phyloP scores from a whole-genome alignment of 805 yeast species.

The Saturnispora ahearnii region DNA sequence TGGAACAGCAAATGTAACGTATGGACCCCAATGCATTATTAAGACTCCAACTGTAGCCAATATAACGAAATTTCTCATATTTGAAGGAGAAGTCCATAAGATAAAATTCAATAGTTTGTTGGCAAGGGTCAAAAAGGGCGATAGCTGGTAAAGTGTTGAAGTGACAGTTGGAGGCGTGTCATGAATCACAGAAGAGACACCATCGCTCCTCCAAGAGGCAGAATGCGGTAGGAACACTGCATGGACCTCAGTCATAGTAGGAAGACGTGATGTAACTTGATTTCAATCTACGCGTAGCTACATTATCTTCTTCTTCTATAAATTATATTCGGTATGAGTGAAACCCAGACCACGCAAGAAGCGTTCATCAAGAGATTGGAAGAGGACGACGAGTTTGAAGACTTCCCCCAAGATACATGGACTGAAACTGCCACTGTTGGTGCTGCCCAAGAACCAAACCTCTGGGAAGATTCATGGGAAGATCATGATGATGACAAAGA shows the following conservation, averaged over 20 bases:
- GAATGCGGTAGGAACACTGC: background rate
- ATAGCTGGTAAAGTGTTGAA: slow-evolving; percentile 37
- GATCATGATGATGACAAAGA: slow-evolving; percentile 83
- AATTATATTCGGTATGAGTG: background rate
- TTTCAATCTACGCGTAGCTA: background rate
- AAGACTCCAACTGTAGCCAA: slow-evolving; percentile 32
- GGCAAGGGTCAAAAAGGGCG: slow-evolving; percentile 38
- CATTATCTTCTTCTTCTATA: background rate
- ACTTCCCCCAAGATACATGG: slow-evolving; percentile 90
- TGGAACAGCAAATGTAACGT: slow-evolving; percentile 33
- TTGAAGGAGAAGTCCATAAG: slow-evolving; percentile 49
- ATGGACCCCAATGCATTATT: slow-evolving; percentile 35
- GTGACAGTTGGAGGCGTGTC: slow-evolving; percentile 35
- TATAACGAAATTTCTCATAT: slow-evolving; percentile 37
- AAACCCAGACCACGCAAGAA: slow-evolving; percentile 5
- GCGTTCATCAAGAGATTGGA: slow-evolving; percentile 62
- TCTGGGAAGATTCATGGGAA: slow-evolving; percentile 98
- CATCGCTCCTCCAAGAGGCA: background rate
- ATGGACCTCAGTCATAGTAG: background rate
- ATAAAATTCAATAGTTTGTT: slow-evolving; percentile 37
- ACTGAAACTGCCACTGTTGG: slow-evolving; percentile 45
- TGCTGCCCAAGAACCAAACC: slow-evolving; percentile 43
- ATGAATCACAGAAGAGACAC: slow-evolving; percentile 14
- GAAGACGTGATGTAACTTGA: background rate
- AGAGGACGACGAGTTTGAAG: slow-evolving; percentile 96